Conservation (phyloP, 805 yeast genomes). For the Candida taoyuanica region DNA sequence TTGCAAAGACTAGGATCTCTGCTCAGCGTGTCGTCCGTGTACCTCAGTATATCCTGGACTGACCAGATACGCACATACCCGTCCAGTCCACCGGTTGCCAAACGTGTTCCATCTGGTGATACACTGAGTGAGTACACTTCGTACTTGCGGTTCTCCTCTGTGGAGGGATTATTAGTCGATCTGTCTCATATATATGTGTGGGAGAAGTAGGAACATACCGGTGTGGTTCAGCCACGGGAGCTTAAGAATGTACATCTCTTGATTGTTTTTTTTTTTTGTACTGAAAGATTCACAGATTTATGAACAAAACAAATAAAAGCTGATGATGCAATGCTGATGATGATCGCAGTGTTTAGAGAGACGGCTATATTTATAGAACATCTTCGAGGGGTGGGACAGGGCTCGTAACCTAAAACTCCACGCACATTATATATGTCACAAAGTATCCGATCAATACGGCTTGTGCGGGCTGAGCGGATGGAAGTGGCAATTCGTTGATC, state of each 20-base stretch:
- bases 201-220: conserved; percentile 29
- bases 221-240: conserved; percentile 69
- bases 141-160: conserved; percentile 72
- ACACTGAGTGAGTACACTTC: conserved; percentile 84
- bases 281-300: background rate
- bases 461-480: too few species aligned
- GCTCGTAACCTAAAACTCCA: background rate
- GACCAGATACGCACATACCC: conserved; percentile 94
- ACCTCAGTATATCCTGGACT: conserved; percentile 46
- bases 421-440: too few species aligned
- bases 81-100: conserved; percentile 93
- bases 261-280: too few species aligned
- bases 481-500: too few species aligned
- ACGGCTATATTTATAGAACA: too few species aligned
- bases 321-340: background rate
- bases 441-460: too few species aligned
- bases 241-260: conserved; percentile 55
- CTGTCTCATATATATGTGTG: background rate
- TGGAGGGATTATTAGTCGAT: conserved; percentile 5
- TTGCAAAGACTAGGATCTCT: conserved; percentile 33
- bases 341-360: too few species aligned
- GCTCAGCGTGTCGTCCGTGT: conserved; percentile 18
- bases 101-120: conserved; percentile 73
- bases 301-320: too few species aligned
- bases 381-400: too few species aligned